These are phyloP conservation scores for Termitomyces sp. DNA, from an alignment of 768 basidiomycete species.

Conservation along the genomic window DNA sequence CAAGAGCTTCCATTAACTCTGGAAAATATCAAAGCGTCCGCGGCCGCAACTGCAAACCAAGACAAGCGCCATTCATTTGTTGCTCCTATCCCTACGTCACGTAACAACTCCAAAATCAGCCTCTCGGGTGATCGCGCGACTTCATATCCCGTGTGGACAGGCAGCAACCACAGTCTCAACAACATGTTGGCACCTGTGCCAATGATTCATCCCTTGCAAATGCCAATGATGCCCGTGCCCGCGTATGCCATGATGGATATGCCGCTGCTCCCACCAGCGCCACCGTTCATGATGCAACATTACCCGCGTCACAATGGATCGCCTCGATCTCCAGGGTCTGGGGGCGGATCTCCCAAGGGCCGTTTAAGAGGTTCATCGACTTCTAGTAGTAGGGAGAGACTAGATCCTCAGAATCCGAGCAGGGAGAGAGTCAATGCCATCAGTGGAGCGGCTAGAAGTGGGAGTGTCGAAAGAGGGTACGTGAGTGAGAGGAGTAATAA, in stretches of 20 bases:
- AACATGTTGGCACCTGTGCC: conserved; percentile 26
- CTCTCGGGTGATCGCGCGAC: conserved; percentile 20
- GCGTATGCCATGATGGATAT: conserved; percentile 48
- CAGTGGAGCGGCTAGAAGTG: conserved; percentile 9
- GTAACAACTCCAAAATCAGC: conserved; percentile 21
- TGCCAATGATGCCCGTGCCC: conserved; percentile 36
- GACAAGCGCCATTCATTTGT: conserved; percentile 38
- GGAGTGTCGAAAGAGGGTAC: conserved; percentile 4
- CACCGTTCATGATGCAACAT: conserved; percentile 72
- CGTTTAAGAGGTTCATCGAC: conserved; percentile 29
- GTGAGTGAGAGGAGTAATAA: not conserved
- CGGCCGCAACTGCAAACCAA: conserved; percentile 26
- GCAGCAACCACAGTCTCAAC: conserved; percentile 31
- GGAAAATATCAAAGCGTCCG: conserved; percentile 43
- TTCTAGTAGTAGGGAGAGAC: conserved; percentile 21
- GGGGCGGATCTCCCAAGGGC: conserved; percentile 24
- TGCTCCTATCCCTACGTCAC: conserved; percentile 24
- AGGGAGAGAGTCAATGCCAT: conserved; percentile 19
- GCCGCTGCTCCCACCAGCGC: conserved; percentile 67
- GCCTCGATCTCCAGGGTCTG: conserved; percentile 26
- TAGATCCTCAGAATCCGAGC: conserved; percentile 22
- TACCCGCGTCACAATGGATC: conserved; percentile 36
- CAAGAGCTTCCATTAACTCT: conserved; percentile 44
- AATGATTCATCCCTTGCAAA: conserved; percentile 23
- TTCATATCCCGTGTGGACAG: conserved; percentile 35